Evolutionary conservation across 1,284 basidiomycete genomes (phyloP), one percentile per base, ranked within the genome.

Genomic region (Golubevia pallescens): DNA sequence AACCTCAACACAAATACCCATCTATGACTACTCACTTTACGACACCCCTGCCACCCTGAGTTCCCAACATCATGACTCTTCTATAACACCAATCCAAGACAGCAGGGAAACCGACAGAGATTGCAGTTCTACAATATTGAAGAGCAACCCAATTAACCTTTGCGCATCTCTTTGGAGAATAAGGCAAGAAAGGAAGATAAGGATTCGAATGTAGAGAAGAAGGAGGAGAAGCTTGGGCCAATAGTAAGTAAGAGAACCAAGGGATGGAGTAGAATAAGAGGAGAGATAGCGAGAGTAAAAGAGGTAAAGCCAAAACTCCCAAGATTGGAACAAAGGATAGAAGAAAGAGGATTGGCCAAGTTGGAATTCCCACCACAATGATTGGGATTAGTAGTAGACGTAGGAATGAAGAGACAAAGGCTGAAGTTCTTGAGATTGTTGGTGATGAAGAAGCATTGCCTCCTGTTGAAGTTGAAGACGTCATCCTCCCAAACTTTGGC

Each of bases 21-120:
- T 20, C 32, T 14, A 42, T 14, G 28, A 1, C 10, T 16, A 64
- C 62, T 65, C 57, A 67, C 60, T 75, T 78, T 57, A 80, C 76
- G 5, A 78, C 70, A 10, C 72, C 65, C n/a, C 62, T 64, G 4
- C 77, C 79, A 52, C 71, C 75, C 3, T 71, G 70, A 20, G 77
- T 76, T 20, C 79, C 79, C 34, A 81, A 70, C 20, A 81, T 73
- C 76, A 80, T 81, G 57, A 81, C 78, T 1, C 79, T 21, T 1
- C 79, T 57, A 48, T 81, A 80, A 63, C 73, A 74, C 79, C 79
- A 81, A 54, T 80, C 77, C 19, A 81, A 72, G 10, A 80, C 66
- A 57, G 79, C 78, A 4, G 79, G 79, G 56, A 80, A 70, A 28
- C 67, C 54, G 61, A 80, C 63, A 1, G 66, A 58, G 5, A 73